A percentile compares a stretch with the other conserved stretches of the same genome.
These are phyloP conservation scores for Apiospora arundinis DNA, from an alignment of 2,329 filamentous ascomycete species.

Conservation along the genomic window DNA sequence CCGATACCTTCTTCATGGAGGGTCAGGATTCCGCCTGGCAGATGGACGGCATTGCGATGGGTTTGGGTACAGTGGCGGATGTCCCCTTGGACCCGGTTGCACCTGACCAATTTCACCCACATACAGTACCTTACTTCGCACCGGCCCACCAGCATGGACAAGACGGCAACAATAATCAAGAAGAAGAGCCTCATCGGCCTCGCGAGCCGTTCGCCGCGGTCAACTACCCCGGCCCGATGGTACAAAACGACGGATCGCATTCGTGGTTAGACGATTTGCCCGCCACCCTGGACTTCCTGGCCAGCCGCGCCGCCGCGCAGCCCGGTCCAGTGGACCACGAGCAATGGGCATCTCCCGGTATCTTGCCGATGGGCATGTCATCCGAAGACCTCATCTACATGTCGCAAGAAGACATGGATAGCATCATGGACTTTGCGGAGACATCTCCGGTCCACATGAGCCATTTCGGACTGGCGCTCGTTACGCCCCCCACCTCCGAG, in stretches of 20 bases:
- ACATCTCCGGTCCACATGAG: too few relatives aligned
- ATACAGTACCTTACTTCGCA: neutral
- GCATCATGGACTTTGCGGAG: neutral
- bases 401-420: too few relatives aligned
- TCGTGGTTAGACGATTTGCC: neutral
- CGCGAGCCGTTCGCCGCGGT: neutral
- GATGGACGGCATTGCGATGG: neutral
- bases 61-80: neutral
- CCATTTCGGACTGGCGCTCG: too few relatives aligned
- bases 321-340: neutral
- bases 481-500: too few relatives aligned
- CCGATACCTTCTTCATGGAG: neutral
- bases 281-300: too few relatives aligned
- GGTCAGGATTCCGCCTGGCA: neutral
- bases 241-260: neutral
- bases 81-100: neutral
- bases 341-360: neutral
- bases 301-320: too few relatives aligned
- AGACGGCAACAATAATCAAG: too few relatives aligned
- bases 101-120: neutral
- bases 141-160: neutral
- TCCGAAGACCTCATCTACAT: too few relatives aligned
- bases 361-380: neutral
- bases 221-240: neutral
- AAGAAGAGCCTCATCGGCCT: neutral